Percentiles rank a stretch among this genome's conserved stretches.
phyloP scores from a whole-genome alignment of 257 asterid species.

The Nyctanthes arbortristis region DNA sequence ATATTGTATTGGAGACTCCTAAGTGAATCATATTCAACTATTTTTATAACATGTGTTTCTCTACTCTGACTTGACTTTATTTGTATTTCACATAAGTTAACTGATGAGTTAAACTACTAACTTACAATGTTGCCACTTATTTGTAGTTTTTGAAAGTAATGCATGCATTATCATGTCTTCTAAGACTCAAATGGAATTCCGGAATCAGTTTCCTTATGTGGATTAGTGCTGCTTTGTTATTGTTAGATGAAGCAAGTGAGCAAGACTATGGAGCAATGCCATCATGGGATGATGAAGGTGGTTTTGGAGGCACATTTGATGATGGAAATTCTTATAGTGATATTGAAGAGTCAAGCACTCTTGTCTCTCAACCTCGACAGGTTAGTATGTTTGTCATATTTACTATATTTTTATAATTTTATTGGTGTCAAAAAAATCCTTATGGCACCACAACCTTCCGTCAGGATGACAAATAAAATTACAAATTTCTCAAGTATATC shows the following conservation, averaged over 20 bases:
- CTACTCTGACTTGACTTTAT: background rate
- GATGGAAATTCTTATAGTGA: slow-evolving; percentile 60
- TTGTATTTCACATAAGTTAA: background rate
- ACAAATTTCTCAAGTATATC: background rate
- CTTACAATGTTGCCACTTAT: background rate
- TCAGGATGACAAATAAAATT: background rate
- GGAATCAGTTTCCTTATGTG: background rate
- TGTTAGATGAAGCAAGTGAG: slow-evolving; percentile 53
- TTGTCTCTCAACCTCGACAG: slow-evolving; percentile 98
- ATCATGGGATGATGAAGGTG: slow-evolving; percentile 75
- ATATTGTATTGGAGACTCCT: background rate
- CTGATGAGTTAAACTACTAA: background rate
- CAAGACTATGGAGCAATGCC: slow-evolving; percentile 54
- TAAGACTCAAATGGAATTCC: background rate
- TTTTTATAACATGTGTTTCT: background rate
- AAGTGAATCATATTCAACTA: background rate
- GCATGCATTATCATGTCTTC: slow-evolving; percentile 7
- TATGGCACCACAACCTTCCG: background rate
- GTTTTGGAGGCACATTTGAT: slow-evolving; percentile 55
- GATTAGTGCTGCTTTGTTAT: slow-evolving; percentile 14
- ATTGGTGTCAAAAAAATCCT: too few relatives aligned
- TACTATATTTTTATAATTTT: background rate
- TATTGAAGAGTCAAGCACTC: slow-evolving; percentile 57
- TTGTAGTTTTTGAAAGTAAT: background rate
- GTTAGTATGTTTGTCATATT: slow-evolving; percentile 36